A percentile compares a stretch with the other conserved stretches of the same genome.
Conservation (phyloP, 495 filamentous ascomycete genomes). For the Penicillium soppii region DNA sequence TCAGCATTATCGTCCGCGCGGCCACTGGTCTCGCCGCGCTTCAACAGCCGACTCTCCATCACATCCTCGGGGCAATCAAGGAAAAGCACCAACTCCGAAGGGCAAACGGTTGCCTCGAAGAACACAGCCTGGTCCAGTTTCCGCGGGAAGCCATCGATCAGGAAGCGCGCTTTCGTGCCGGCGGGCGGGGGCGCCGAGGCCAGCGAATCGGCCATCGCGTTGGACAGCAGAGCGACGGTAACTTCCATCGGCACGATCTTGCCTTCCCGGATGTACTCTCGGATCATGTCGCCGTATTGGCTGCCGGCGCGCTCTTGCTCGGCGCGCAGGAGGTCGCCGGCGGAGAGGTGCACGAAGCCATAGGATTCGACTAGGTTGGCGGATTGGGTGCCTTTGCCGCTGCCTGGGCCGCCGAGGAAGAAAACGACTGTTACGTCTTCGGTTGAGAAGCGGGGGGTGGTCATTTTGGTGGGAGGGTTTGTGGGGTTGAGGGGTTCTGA, state of each 20-base stretch:
- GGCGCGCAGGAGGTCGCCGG: constrained; percentile 89
- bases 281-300: constrained; percentile 88
- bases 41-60: constrained; percentile 78
- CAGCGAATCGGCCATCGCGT: constrained; percentile 76
- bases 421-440: constrained; percentile 78
- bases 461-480: constrained; percentile 21
- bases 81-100: constrained; percentile 80
- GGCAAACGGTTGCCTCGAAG: constrained; percentile 88
- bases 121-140: constrained; percentile 94
- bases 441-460: constrained; percentile 74
- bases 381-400: constrained; percentile 73
- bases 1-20: constrained; percentile 91
- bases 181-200: constrained; percentile 16
- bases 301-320: constrained; percentile 84
- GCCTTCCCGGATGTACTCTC: constrained; percentile 84
- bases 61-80: constrained; percentile 86
- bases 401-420: constrained; percentile 56
- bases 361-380: constrained; percentile 84
- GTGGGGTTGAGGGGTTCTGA: constrained; percentile 3
- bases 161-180: constrained; percentile 56
- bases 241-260: constrained; percentile 98
- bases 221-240: constrained; percentile 88
- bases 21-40: constrained; percentile 89
- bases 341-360: constrained; percentile 87
- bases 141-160: constrained; percentile 93